phyloP scores from a whole-genome alignment of 306 rosid species.

The Astragalus membranaceus region DNA sequence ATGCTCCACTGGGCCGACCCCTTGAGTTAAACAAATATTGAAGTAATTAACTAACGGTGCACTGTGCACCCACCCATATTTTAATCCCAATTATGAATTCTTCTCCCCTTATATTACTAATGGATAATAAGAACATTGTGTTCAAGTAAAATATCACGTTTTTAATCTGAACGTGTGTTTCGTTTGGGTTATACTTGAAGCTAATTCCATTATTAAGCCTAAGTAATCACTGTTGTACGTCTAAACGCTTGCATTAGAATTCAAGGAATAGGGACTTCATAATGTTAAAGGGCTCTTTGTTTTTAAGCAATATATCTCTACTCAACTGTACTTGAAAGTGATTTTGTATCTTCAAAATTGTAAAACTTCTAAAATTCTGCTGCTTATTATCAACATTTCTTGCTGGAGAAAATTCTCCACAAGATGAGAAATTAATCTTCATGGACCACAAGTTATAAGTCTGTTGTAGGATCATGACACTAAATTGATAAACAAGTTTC shows the following conservation, averaged over 20 bases:
- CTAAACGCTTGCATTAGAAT: slow-evolving; percentile 63
- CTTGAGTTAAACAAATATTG: too few species aligned
- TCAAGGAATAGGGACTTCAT: slow-evolving; percentile 44
- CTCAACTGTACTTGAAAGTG: slow-evolving; percentile 26
- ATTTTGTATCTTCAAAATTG: slow-evolving; percentile 7
- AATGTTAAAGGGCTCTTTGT: slow-evolving; percentile 38
- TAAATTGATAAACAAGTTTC: slow-evolving; percentile 42
- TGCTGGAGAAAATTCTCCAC: not conserved
- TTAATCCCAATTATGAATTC: too few species aligned
- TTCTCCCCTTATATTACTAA: too few species aligned
- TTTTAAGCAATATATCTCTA: slow-evolving; percentile 41
- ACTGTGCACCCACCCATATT: too few species aligned
- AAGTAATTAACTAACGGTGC: too few species aligned
- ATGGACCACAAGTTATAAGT: too few species aligned
- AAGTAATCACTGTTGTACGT: slow-evolving; percentile 23
- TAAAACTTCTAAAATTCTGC: not conserved
- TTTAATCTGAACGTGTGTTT: not conserved
- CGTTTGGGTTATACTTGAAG: slow-evolving; percentile 40
- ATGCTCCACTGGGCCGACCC: too few species aligned
- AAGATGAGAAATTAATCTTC: too few species aligned
- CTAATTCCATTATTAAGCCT: slow-evolving; percentile 17
- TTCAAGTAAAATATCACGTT: not conserved
- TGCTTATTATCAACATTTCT: not conserved
- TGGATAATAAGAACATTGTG: not conserved
- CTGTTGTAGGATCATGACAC: not conserved